Evolutionary conservation across 306 rosid species (phyloP).

Genomic region (Vigna angularis): DNA sequence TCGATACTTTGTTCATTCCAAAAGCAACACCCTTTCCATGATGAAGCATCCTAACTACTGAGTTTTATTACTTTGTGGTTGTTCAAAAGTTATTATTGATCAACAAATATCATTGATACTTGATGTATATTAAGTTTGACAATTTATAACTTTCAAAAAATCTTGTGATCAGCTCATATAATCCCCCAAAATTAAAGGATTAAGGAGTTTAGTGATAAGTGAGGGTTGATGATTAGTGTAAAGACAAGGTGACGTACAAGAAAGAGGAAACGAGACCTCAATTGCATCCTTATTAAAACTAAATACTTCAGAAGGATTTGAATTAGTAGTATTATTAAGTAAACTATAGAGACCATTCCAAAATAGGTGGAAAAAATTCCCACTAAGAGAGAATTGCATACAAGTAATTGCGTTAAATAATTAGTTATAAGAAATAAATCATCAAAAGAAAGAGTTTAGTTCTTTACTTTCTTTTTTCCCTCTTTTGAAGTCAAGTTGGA

Average conservation of each 20-base stretch:
- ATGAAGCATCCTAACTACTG: background rate
- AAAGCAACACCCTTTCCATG: slow-evolving; percentile 19
- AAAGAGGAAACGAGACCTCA: slow-evolving; percentile 13
- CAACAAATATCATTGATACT: slow-evolving; percentile 1
- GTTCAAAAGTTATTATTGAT: slow-evolving; percentile 5
- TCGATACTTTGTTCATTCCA: slow-evolving; percentile 21
- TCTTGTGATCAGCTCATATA: slow-evolving; percentile 10
- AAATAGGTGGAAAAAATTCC: background rate
- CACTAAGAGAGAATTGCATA: background rate
- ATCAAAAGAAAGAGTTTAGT: background rate
- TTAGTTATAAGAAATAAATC: slow-evolving; percentile 1
- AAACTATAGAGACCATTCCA: background rate
- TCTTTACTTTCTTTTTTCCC: too few species aligned
- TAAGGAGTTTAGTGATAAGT: background rate
- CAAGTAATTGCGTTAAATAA: background rate
- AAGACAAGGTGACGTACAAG: slow-evolving; percentile 1
- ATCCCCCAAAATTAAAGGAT: background rate
- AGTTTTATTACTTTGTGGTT: background rate
- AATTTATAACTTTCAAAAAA: slow-evolving; percentile 2
- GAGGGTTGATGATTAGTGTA: slow-evolving; percentile 1
- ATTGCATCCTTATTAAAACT: background rate
- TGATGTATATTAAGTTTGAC: background rate
- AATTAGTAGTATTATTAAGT: background rate
- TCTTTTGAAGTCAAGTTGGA: too few species aligned
- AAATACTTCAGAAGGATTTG: slow-evolving; percentile 22